These are phyloP conservation scores for Clonostachys sp. DNA, from an alignment of 2,329 filamentous ascomycete species.

Conservation along the genomic window DNA sequence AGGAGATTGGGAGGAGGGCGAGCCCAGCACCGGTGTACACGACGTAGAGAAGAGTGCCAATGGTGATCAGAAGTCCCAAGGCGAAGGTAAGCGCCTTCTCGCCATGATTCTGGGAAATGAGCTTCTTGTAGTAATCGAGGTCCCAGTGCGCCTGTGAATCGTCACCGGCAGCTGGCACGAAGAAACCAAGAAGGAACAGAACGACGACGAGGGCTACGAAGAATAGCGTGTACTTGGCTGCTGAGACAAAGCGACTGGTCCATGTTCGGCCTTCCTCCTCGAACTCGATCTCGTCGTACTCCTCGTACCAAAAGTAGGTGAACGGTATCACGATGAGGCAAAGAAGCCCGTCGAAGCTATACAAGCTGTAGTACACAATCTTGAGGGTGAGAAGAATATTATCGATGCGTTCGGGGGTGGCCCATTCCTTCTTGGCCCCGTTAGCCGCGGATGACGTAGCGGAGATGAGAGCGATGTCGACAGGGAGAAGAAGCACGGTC, in stretches of 20 bases:
- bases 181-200: slow-evolving; percentile 89
- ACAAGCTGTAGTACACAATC: slow-evolving; percentile 88
- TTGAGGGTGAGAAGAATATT: slow-evolving; percentile 76
- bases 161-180: slow-evolving; percentile 75
- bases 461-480: slow-evolving; percentile 92
- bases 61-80: slow-evolving; percentile 79
- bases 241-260: slow-evolving; percentile 70
- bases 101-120: slow-evolving; percentile 75
- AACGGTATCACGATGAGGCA: slow-evolving; percentile 91
- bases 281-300: slow-evolving; percentile 87
- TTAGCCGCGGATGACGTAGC: slow-evolving; percentile 73
- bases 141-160: slow-evolving; percentile 65
- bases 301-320: slow-evolving; percentile 97
- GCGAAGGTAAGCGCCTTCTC: slow-evolving; percentile 90
- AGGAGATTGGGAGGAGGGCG: slow-evolving; percentile 79
- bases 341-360: slow-evolving; percentile 84
- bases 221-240: slow-evolving; percentile 83
- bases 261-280: slow-evolving; percentile 76
- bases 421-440: slow-evolving; percentile 92
- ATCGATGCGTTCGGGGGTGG: slow-evolving; percentile 74
- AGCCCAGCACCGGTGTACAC: slow-evolving; percentile 87
- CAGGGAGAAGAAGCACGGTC: slow-evolving; percentile 86
- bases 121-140: slow-evolving; percentile 84
- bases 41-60: slow-evolving; percentile 82
- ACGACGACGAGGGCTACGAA: slow-evolving; percentile 78